Base-by-base conservation (phyloP, 768 basidiomycete species). In the Podaxis rugospora region DNA sequence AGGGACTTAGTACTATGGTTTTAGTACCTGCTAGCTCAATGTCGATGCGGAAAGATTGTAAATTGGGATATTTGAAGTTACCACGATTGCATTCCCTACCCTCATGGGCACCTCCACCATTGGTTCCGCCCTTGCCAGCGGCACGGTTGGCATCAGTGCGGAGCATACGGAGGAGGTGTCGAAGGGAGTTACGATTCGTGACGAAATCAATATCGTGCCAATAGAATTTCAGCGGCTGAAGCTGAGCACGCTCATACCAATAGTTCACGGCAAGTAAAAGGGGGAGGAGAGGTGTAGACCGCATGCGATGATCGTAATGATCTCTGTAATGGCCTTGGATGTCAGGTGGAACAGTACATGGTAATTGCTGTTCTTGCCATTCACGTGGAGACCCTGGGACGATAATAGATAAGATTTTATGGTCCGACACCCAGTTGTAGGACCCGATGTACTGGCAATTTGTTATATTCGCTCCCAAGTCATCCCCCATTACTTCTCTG, bases 181-280 rank as follows among this genome's bases (percentile, higher is more conserved):
- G 78, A 14, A 88, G 70, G 25, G 74, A 75, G 64, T 86, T 88
- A 28, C 87, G 76, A 63, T 87, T 85, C 1, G 84, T 82, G 65
- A 88, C 68, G 44, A 75, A 70, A 54, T 76, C 72, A 50, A 81
- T 72, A 5, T 66, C 59, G 5, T 71, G 28, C 75, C 75, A 76
- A 61, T 74, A 67, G 54, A 74, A 73, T 50, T 55, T 42, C 27
- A 16, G 27, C 50, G 47, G 28, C 35, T 25, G 40, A 32, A 21
- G 21, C 11, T 27, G 56, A 35, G 46, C 50, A 21, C 47, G 56
- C 32, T 62, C 55, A 28, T 37, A 35, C 56, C 54, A 57, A 25
- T 64, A 35, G 13, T 64, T 52, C 21, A 62, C 63, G 6, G 63
- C 55, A 4, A 53, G 44, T 13, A 64, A 16, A 4, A 64, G 51